Conservation (phyloP, 1,139 yeast species). For the Blastobotrys serpentis region DNA sequence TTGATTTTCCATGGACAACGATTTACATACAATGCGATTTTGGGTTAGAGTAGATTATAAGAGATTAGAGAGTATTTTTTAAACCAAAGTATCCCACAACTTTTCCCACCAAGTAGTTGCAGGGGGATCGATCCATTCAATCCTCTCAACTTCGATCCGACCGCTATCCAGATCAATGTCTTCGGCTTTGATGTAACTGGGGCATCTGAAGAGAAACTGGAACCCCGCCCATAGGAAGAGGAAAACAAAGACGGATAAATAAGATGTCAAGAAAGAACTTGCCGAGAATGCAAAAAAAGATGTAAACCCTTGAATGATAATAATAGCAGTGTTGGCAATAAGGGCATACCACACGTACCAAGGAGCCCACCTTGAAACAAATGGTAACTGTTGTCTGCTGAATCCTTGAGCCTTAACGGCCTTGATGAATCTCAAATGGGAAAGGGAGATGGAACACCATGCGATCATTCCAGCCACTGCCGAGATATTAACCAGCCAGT, state of each 20-base stretch:
- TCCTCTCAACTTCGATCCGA: slow-evolving; percentile 50
- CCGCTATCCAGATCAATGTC: slow-evolving; percentile 73
- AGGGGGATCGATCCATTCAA: slow-evolving; percentile 17
- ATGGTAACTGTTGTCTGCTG: slow-evolving; percentile 54
- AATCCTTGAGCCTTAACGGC: slow-evolving; percentile 67
- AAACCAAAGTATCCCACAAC: slow-evolving; percentile 14
- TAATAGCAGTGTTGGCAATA: slow-evolving; percentile 52
- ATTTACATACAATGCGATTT: too few species aligned
- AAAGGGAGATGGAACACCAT: slow-evolving; percentile 63
- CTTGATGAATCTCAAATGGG: slow-evolving; percentile 61
- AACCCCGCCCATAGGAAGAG: slow-evolving; percentile 54
- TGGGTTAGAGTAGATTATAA: too few species aligned
- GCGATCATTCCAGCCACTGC: slow-evolving; percentile 69
- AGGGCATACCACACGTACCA: slow-evolving; percentile 37
- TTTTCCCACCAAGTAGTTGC: slow-evolving; percentile 19
- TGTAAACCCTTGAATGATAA: slow-evolving; percentile 66
- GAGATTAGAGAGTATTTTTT: too few species aligned
- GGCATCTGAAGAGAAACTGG: slow-evolving; percentile 51
- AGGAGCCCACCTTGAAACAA: slow-evolving; percentile 44
- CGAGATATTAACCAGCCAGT: slow-evolving; percentile 67
- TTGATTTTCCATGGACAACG: too few species aligned
- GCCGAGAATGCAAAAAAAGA: slow-evolving; percentile 60
- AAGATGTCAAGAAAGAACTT: slow-evolving; percentile 62
- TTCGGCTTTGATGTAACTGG: slow-evolving; percentile 55
- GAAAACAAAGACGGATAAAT: slow-evolving; percentile 62